Conservation (phyloP, 2,329 filamentous ascomycete species). For the Hypoxylon sp. region DNA sequence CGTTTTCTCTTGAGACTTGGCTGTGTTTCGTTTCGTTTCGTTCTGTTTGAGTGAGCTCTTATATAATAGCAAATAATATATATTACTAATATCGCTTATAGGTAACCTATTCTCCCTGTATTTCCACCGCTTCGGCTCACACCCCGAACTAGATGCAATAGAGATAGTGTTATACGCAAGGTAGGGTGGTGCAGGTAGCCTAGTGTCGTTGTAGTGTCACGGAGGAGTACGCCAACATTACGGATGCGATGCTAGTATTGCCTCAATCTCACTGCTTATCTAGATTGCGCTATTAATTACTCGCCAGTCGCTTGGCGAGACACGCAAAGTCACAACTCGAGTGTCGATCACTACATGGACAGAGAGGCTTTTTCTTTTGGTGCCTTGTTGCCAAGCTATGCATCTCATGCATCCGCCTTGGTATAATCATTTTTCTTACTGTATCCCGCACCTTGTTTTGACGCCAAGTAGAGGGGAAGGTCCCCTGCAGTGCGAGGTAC, state of each 20-base stretch:
- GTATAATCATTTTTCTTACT: slow-evolving; percentile 26
- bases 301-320: slow-evolving; percentile 44
- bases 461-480: slow-evolving; percentile 3
- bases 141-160: slow-evolving; percentile 39
- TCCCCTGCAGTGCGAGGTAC: background rate
- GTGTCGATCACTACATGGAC: slow-evolving; percentile 27
- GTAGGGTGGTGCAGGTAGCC: slow-evolving; percentile 27
- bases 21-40: slow-evolving; percentile 24
- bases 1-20: slow-evolving; percentile 7
- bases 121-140: slow-evolving; percentile 34
- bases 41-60: slow-evolving; percentile 14
- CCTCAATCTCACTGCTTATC: slow-evolving; percentile 43
- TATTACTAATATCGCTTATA: slow-evolving; percentile 23
- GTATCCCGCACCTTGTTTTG: slow-evolving; percentile 20
- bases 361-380: slow-evolving; percentile 37
- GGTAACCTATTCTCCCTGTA: background rate
- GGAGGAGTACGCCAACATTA: slow-evolving; percentile 37
- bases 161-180: slow-evolving; percentile 30
- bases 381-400: slow-evolving; percentile 40
- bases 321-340: slow-evolving; percentile 27
- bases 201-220: slow-evolving; percentile 36
- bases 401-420: slow-evolving; percentile 38
- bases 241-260: slow-evolving; percentile 36
- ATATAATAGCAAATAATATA: slow-evolving; percentile 31
- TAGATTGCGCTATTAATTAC: slow-evolving; percentile 48